Base-by-base conservation (phyloP, 495 filamentous ascomycete genomes). In the Tuber magnatum region DNA sequence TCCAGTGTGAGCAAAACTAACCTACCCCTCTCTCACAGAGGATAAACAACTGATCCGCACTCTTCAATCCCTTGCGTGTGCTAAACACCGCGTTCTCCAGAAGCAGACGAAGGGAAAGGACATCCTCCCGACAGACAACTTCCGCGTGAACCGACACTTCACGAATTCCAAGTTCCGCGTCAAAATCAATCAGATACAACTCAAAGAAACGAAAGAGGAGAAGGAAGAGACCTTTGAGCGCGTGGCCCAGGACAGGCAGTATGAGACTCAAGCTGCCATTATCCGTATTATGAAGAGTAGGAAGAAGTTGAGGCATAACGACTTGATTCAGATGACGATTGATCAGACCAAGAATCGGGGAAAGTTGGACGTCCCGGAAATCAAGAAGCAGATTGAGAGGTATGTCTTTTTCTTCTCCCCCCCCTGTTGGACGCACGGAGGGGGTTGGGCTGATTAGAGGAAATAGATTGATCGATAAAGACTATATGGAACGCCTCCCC, bases 151-250 rank as follows among this genome's bases (percentile, higher is more conserved):
- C 84, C 77, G 86, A 40, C 82, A 80, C 28, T 99, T 99, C 84
- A 84, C 84, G 28, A 91, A 97, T 78, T 87, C 88, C 41, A 97
- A 97, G 84, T 92, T 91, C 84, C 91, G 93, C 74, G 90, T 99
- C 84, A 98, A 99, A 86, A 97, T 98, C 86, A 99, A 98, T 84
- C 93, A 96, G 84, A 93, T 99, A 75, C 96, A 99, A 84, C 87
- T 97, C 70, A 94, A 94, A 83, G 96, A 98, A 85, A 98, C 96
- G 12, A 89, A 88, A 75, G 86, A 91, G 80, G 95, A 99, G 85
- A 97, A 97, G 83, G 91, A 93, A 83, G 92, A 91, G 79, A 98
- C 94, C 3, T 93, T 97, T 82, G 91, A 97, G 84, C 87, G 92
- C 6, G 93, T 98, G 0, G 91, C 91, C 3, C 91, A 91, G 42